phyloP scores from a whole-genome alignment of 2,329 filamentous ascomycete genomes.

The Neopestalotiopsis sp. region DNA sequence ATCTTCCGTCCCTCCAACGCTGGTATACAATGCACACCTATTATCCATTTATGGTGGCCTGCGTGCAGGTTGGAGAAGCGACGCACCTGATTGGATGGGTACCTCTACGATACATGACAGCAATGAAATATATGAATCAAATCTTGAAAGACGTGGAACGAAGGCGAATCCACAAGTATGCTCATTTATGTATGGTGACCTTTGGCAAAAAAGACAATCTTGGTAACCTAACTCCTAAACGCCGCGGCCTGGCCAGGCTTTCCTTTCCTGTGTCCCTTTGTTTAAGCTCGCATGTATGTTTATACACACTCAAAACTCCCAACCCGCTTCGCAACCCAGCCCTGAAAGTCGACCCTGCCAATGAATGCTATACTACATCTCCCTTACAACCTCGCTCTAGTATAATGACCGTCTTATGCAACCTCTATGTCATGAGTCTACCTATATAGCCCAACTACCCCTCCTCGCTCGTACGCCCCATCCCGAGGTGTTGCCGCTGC shows the following conservation, averaged over 20 bases:
- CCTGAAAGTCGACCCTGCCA: background rate
- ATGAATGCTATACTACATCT: background rate
- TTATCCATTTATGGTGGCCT: background rate
- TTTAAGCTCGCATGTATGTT: background rate
- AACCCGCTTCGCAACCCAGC: background rate
- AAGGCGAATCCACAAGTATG: background rate
- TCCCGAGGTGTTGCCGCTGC: constrained; percentile 60
- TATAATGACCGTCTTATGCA: constrained; percentile 5
- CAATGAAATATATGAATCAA: background rate
- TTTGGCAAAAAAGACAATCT: background rate
- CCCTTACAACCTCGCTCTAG: background rate
- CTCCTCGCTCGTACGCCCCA: constrained; percentile 72
- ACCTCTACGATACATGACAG: background rate
- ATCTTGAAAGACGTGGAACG: background rate
- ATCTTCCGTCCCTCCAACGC: background rate
- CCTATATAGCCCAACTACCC: constrained; percentile 75
- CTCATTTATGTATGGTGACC: background rate
- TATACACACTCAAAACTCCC: background rate
- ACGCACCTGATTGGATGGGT: background rate
- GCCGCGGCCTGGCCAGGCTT: background rate
- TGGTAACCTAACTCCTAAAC: background rate
- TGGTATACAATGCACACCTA: background rate
- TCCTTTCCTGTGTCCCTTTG: background rate
- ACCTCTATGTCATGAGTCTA: background rate
- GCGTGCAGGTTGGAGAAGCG: background rate